phyloP scores from a whole-genome alignment of 2,329 filamentous ascomycete genomes.

The Lasiodiplodia hormozganensis region DNA sequence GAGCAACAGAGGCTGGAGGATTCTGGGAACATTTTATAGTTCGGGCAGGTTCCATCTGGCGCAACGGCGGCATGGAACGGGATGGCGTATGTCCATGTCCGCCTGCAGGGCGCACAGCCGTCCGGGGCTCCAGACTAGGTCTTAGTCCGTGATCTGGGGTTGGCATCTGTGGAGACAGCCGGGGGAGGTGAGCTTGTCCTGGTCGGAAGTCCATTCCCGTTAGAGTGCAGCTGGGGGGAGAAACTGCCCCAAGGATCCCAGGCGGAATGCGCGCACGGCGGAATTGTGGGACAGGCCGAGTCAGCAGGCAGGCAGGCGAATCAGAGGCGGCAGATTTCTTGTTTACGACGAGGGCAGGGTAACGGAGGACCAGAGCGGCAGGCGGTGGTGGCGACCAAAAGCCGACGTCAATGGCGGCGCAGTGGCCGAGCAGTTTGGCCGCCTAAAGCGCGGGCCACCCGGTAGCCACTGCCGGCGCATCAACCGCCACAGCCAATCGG shows the following conservation, averaged over 20 bases:
- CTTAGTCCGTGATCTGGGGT: slow-evolving; percentile 14
- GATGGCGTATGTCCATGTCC: slow-evolving; percentile 7
- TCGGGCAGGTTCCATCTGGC: background rate
- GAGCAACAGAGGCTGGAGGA: background rate
- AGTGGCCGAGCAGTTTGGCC: background rate
- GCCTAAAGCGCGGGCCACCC: background rate
- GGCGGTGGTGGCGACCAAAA: slow-evolving; percentile 5
- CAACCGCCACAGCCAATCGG: background rate
- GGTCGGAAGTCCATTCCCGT: slow-evolving; percentile 23
- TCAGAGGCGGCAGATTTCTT: background rate
- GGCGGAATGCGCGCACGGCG: slow-evolving; percentile 4
- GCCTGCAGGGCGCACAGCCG: slow-evolving; percentile 3
- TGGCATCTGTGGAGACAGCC: slow-evolving; percentile 4
- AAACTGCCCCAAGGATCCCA: background rate
- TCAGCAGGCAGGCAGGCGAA: background rate
- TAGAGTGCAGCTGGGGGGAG: background rate
- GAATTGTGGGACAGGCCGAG: background rate
- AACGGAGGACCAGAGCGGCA: background rate
- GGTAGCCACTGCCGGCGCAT: slow-evolving; percentile 15
- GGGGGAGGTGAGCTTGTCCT: background rate
- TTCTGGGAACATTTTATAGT: background rate
- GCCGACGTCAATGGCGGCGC: slow-evolving; percentile 20
- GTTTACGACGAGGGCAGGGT: background rate
- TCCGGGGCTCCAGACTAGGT: slow-evolving; percentile 19
- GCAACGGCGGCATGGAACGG: slow-evolving; percentile 1